Evolutionary conservation across 495 filamentous ascomycete genomes (phyloP).

Genomic region (Aspergillus wentii): DNA sequence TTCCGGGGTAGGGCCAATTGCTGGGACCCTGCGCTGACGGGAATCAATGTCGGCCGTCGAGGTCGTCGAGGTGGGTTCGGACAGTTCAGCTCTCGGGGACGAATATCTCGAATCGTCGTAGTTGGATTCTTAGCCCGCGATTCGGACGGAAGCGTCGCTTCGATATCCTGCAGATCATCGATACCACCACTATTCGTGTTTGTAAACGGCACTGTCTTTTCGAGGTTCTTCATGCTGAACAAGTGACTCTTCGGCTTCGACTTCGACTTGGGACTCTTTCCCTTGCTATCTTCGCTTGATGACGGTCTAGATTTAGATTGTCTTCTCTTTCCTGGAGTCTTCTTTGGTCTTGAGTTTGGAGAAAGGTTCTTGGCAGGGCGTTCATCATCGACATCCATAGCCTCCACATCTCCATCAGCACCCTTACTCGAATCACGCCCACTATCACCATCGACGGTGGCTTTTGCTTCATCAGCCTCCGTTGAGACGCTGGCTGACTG

Average conservation of each 20-base stretch:
- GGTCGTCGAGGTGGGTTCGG: conserved; percentile 60
- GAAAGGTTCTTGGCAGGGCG: conserved; percentile 10
- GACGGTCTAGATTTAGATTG: conserved; percentile 16
- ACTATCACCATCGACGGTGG: conserved; percentile 19
- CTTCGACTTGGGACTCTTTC: no score
- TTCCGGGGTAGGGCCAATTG: conserved; percentile 28
- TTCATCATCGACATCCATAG: conserved; percentile 50
- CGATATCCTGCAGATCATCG: conserved; percentile 60
- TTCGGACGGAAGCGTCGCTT: conserved; percentile 65
- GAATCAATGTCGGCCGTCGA: conserved; percentile 24
- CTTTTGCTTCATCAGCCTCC: conserved; percentile 37
- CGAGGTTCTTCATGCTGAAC: conserved; percentile 58
- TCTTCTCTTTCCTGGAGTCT: conserved; percentile 5
- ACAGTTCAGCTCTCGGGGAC: conserved; percentile 42
- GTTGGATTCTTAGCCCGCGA: conserved; percentile 46
- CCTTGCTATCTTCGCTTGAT: conserved; percentile 32
- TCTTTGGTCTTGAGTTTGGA: conserved; percentile 5
- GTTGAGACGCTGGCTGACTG: conserved; percentile 35
- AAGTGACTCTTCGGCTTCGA: conserved; percentile 30
- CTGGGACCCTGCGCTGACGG: conserved; percentile 16
- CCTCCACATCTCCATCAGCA: conserved; percentile 24
- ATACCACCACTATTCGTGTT: conserved; percentile 50
- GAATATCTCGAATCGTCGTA: conserved; percentile 22
- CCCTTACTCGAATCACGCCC: conserved; percentile 7
- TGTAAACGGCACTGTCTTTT: conserved; percentile 61